Evolutionary conservation across 345 rosid species (phyloP).

Genomic region (Hevea brasiliensis): DNA sequence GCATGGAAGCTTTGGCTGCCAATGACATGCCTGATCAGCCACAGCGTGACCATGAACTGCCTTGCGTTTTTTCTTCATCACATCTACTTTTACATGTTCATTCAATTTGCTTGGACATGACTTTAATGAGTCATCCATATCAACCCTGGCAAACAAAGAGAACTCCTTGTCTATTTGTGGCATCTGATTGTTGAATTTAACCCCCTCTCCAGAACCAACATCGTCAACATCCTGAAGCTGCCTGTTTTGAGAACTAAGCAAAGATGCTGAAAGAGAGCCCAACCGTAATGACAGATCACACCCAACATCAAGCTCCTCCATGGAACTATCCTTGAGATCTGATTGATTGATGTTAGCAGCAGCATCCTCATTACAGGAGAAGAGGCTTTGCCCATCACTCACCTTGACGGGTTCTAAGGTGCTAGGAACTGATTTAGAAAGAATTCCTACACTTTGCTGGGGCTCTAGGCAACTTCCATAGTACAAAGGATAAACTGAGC

Average conservation of each 20-base stretch:
- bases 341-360: conserved; percentile 18
- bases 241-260: conserved; percentile 12
- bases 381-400: conserved; percentile 15
- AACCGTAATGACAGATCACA: conserved; percentile 76
- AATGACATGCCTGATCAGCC: conserved; percentile 31
- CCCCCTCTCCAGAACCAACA: conserved; percentile 29
- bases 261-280: conserved; percentile 53
- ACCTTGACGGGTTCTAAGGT: conserved; percentile 26
- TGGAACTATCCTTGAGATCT: conserved; percentile 11
- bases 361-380: conserved; percentile 10
- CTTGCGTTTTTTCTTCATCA: conserved; percentile 41
- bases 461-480: conserved; percentile 34
- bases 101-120: conserved; percentile 20
- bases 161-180: conserved; percentile 12
- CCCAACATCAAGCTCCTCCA: conserved; percentile 24
- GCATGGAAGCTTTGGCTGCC: conserved; percentile 38
- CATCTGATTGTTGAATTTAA: conserved; percentile 25
- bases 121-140: conserved; percentile 16
- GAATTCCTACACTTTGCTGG: conserved; percentile 20
- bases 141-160: conserved; percentile 15
- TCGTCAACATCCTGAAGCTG: conserved; percentile 22
- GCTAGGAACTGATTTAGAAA: conserved; percentile 18
- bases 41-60: conserved; percentile 26
- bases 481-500: conserved; percentile 52
- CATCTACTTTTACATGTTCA: conserved; percentile 15